These are phyloP conservation scores for Globisporangium takayamanum DNA, from an alignment of 352 stramenopile genomes.

Conservation along the genomic window DNA sequence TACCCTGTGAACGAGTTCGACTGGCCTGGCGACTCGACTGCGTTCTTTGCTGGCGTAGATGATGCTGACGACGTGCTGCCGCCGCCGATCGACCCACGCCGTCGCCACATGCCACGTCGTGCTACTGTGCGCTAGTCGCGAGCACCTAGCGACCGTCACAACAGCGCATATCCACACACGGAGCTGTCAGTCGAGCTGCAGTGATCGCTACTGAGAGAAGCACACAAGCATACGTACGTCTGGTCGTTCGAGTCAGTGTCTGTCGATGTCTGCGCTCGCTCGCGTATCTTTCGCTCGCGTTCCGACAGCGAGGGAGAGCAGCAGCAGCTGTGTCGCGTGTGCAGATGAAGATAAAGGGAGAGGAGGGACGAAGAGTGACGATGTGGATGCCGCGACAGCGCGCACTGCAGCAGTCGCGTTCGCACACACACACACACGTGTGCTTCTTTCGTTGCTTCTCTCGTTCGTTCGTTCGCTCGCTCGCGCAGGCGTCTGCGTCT, in stretches of 20 bases:
- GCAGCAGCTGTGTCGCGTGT: not conserved
- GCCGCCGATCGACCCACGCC: constrained; percentile 39
- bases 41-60: constrained; percentile 5
- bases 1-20: constrained; percentile 29
- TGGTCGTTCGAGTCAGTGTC: not conserved
- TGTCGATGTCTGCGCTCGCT: not conserved
- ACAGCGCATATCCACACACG: too few species aligned
- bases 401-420: too few species aligned
- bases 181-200: not conserved
- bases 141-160: too few species aligned
- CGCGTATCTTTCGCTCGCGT: constrained; percentile 1
- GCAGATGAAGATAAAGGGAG: too few species aligned
- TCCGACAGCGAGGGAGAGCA: not conserved
- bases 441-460: too few species aligned
- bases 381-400: too few species aligned
- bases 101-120: constrained; percentile 36
- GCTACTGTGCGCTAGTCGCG: not conserved
- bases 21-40: constrained; percentile 7
- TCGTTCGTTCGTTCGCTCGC: too few species aligned
- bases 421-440: too few species aligned
- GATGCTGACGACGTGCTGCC: constrained; percentile 20
- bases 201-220: not conserved
- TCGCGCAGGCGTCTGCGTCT: too few species aligned
- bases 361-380: too few species aligned
- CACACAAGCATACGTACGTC: not conserved